Evolutionary conservation across 2,329 filamentous ascomycete genomes (phyloP), one percentile per base, ranked within the genome.

Genomic region (Penicillium sclerotiorum): DNA sequence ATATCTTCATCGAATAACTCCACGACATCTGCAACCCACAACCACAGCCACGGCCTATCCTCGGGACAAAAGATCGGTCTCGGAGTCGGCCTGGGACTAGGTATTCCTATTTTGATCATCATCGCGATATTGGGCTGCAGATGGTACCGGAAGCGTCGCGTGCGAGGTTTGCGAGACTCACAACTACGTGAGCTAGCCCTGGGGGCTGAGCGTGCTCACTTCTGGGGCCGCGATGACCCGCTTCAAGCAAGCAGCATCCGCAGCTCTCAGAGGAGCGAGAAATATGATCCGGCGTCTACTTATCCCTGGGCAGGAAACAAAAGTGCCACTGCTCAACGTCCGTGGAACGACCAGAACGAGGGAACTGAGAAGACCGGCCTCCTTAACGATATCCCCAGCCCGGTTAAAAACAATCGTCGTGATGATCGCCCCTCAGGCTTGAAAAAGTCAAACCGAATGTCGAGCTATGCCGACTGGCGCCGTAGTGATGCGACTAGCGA

Each of bases 11-110:
- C 44, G 13, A 39, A 32, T 8, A 41, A 47, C 11, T 45, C 47
- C 21, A 17, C 30, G 2, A 32, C 25, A 7, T 41, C 47, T 12
- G 52, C 61, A 23, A 54, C 59, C 3, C 47, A 55, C 7, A 47
- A 47, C 8, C 55, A 52, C 7, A 47, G 48, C 8, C 55, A 52
- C 7, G 52, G 62, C 5, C 61, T 68, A 15, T 68, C 70, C 8
- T 58, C 59, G 8, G 52, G 67, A 8, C 74, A 75, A 53, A 80
- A 78, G 40, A 70, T 86, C 4, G 84, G 85, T 1, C 72, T 89
- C 0, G 85, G 85, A 0, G 70, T 86, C 2, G 87, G 86, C 0
- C 64, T 90, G 1, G 86, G 87, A 1, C 68, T 90, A 1, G 87
- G 85, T 1, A 63, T 87, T 1, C 72, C 80, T 0, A 72, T 81